phyloP scores from a whole-genome alignment of 441 rosid genomes.

The Metrosideros polymorpha region DNA sequence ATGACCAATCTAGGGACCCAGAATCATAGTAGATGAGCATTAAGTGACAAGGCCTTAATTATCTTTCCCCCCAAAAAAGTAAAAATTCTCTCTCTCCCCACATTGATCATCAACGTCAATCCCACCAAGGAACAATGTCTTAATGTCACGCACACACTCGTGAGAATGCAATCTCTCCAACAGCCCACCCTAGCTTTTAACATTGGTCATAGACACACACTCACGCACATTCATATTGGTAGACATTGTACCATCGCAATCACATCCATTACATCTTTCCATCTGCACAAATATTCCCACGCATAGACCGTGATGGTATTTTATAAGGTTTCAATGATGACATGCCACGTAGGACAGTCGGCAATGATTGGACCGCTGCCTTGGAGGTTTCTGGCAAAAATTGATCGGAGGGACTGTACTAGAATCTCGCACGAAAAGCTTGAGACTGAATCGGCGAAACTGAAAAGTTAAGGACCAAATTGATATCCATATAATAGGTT shows the following conservation, averaged over 20 bases:
- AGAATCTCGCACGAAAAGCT: accelerated
- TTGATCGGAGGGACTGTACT: accelerated
- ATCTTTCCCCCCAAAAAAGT: neutral
- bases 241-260: neutral
- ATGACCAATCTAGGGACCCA: neutral
- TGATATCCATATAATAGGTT: accelerated
- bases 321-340: neutral
- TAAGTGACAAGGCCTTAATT: neutral
- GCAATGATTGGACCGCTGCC: neutral
- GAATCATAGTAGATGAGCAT: neutral
- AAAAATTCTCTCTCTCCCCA: neutral
- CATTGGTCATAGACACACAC: neutral
- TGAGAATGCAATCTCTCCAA: neutral
- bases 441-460: accelerated
- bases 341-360: neutral
- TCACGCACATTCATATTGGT: neutral
- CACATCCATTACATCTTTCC: neutral
- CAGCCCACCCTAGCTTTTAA: neutral
- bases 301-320: neutral
- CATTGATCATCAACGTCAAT: neutral
- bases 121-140: neutral
- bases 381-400: accelerated
- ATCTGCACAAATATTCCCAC: neutral
- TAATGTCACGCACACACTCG: neutral
- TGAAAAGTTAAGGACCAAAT: accelerated